Evolutionary conservation across 2,329 filamentous ascomycete species (phyloP).

Genomic region (Pochonia chlamydosporia): DNA sequence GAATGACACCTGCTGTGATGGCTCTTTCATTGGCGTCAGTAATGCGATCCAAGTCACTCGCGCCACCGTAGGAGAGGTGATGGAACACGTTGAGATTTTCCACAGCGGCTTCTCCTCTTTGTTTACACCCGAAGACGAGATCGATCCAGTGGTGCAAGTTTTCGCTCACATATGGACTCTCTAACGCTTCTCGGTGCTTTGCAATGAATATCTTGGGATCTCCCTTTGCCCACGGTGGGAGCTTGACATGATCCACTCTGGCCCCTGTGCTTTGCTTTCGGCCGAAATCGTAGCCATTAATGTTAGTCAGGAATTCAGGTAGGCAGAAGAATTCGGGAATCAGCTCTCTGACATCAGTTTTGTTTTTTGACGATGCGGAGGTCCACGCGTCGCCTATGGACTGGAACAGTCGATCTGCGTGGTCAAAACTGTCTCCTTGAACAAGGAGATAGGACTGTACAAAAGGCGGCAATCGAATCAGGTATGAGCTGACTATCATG

Average conservation of each 20-base stretch:
- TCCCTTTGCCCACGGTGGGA: conserved; percentile 96
- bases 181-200: conserved; percentile 91
- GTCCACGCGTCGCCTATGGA: conserved; percentile 88
- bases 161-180: conserved; percentile 86
- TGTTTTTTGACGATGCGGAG: conserved; percentile 82
- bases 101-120: conserved; percentile 84
- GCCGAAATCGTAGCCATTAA: conserved; percentile 93
- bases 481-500: conserved; percentile 96
- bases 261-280: conserved; percentile 73
- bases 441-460: conserved; percentile 91
- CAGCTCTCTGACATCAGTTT: conserved; percentile 89
- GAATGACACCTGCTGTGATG: conserved; percentile 91
- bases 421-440: conserved; percentile 94
- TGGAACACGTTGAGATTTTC: conserved; percentile 95
- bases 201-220: conserved; percentile 93
- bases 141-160: conserved; percentile 95
- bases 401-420: conserved; percentile 91
- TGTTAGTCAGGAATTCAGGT: conserved; percentile 89
- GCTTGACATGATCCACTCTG: conserved; percentile 74
- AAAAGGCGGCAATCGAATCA: conserved; percentile 92
- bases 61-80: conserved; percentile 89
- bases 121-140: conserved; percentile 88
- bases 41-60: conserved; percentile 87
- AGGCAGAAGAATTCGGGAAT: conserved; percentile 98
- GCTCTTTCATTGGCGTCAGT: conserved; percentile 80